These are phyloP conservation scores for Cylindrodendrum hubeiense DNA, from an alignment of 2,329 filamentous ascomycete genomes.

Conservation along the genomic window DNA sequence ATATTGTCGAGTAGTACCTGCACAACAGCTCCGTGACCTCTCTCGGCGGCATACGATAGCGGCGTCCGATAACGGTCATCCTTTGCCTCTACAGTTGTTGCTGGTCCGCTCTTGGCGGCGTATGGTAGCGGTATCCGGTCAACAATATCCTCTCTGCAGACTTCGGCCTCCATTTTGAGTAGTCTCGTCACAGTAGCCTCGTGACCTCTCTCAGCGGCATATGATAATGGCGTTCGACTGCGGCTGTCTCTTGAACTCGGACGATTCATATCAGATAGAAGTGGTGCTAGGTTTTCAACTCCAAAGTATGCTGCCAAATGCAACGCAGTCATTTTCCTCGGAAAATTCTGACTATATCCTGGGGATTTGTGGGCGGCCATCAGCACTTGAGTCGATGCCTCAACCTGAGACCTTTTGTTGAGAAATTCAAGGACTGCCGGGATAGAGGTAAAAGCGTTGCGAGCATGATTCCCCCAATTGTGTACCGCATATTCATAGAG, in stretches of 20 bases:
- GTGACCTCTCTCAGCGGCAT: too few relatives aligned
- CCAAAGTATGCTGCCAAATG: constrained; percentile 44
- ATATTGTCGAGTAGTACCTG: background rate
- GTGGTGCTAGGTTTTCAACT: background rate
- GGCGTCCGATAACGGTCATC: background rate
- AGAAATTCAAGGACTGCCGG: constrained; percentile 34
- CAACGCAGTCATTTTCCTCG: constrained; percentile 33
- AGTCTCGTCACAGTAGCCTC: background rate
- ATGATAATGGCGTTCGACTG: too few relatives aligned
- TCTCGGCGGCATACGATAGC: background rate
- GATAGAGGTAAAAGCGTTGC: constrained; percentile 14
- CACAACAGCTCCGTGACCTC: background rate
- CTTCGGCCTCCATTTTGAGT: background rate
- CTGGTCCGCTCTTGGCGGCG: background rate
- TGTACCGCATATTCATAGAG: constrained; percentile 50
- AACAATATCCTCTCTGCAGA: background rate
- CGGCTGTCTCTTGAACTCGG: too few relatives aligned
- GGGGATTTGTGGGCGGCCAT: constrained; percentile 10
- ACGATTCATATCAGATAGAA: too few relatives aligned
- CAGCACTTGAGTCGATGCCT: constrained; percentile 36
- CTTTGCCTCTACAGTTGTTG: background rate
- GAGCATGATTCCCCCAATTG: constrained; percentile 51
- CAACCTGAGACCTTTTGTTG: constrained; percentile 18
- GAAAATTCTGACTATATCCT: constrained; percentile 19
- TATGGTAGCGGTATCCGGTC: background rate